Evolutionary conservation across 192 early-diverging fungal genomes (phyloP).

Genomic region (Coemansia sp.): DNA sequence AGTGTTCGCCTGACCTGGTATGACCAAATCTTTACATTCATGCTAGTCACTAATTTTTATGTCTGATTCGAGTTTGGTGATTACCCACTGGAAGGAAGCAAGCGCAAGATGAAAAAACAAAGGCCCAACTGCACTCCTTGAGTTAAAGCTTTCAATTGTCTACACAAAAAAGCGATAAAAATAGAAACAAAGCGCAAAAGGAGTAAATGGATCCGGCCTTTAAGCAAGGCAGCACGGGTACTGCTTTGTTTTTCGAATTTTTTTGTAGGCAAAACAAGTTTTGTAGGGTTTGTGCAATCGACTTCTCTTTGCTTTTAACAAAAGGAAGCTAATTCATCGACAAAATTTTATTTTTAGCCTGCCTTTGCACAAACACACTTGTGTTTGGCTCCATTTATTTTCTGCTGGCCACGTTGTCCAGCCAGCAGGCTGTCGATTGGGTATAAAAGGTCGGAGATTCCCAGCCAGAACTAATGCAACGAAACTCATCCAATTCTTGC

Average conservation of each 20-base stretch:
- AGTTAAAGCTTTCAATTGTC: background rate
- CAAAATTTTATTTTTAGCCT: background rate
- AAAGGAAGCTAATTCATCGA: background rate
- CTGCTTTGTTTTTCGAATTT: background rate
- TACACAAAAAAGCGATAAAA: background rate
- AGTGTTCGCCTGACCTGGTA: background rate
- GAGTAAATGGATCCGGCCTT: background rate
- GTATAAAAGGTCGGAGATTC: background rate
- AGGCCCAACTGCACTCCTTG: background rate
- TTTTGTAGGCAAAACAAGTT: background rate
- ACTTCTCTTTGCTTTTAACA: background rate
- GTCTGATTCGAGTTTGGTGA: background rate
- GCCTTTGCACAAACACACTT: background rate
- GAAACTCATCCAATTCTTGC: background rate
- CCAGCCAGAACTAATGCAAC: background rate
- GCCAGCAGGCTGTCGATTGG: background rate
- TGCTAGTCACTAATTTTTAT: background rate
- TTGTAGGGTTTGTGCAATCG: background rate
- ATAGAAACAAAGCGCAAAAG: background rate
- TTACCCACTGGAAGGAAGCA: background rate
- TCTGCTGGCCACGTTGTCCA: background rate
- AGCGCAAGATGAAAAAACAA: background rate
- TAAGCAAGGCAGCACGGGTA: background rate
- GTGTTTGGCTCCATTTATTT: background rate
- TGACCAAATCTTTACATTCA: conserved; percentile 10